A percentile compares a stretch with the other conserved stretches of the same genome.
Evolutionary conservation across 768 basidiomycete genomes (phyloP).

Genomic region (Tricholomella constricta): DNA sequence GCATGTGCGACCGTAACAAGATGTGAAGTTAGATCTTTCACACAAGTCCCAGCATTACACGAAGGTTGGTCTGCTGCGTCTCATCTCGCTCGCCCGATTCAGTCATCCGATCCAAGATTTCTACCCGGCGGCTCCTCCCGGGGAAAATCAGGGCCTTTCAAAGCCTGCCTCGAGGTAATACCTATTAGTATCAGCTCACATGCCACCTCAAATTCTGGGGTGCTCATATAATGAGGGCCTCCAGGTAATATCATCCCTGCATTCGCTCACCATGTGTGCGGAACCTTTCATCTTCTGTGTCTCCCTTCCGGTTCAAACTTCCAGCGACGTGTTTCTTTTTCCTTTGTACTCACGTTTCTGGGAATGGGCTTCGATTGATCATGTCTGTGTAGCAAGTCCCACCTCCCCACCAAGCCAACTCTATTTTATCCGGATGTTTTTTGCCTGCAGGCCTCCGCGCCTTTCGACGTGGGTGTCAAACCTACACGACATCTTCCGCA

Average conservation of each 20-base stretch:
- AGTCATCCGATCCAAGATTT: conserved; percentile 23
- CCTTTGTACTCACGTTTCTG: not conserved
- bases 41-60: conserved; percentile 13
- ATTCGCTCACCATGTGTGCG: conserved; percentile 16
- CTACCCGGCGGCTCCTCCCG: conserved; percentile 33
- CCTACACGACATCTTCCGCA: not conserved
- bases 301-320: not conserved
- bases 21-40: conserved; percentile 20
- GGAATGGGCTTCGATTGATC: not conserved
- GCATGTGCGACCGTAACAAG: conserved; percentile 17
- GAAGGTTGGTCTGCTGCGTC: conserved; percentile 1
- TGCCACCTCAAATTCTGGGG: conserved; percentile 34
- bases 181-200: conserved; percentile 18
- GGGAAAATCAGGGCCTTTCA: conserved; percentile 25
- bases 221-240: conserved; percentile 25
- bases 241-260: conserved; percentile 25
- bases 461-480: conserved; percentile 1
- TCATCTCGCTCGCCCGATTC: conserved; percentile 20
- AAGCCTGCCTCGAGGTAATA: conserved; percentile 29
- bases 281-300: conserved; percentile 6
- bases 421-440: not conserved
- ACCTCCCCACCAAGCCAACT: not conserved
- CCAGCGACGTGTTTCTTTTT: not conserved
- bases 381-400: not conserved
- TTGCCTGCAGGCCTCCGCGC: not conserved